These are phyloP conservation scores for Rhodamnia argentea DNA, from an alignment of 345 rosid genomes.

Conservation along the genomic window DNA sequence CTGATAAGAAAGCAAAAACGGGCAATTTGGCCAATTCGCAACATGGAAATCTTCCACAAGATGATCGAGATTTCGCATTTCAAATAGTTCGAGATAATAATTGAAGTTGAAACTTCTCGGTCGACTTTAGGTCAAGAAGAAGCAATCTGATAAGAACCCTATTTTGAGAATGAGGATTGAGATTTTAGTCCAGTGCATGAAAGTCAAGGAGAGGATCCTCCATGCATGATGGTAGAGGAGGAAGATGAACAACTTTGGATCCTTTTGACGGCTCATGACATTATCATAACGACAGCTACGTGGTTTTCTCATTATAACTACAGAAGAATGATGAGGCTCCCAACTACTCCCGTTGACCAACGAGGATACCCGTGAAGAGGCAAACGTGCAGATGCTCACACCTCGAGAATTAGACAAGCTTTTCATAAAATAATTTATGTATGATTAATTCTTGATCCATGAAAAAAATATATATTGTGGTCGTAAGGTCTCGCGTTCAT, in stretches of 20 bases:
- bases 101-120: background rate
- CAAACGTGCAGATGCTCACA: background rate
- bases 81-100: background rate
- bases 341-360: background rate
- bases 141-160: background rate
- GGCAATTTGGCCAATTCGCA: background rate
- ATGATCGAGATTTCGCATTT: background rate
- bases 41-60: background rate
- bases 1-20: background rate
- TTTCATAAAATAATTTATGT: background rate
- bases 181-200: background rate
- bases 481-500: background rate
- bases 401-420: background rate
- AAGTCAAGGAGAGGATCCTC: background rate
- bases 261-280: background rate
- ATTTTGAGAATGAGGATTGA: background rate
- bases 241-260: background rate
- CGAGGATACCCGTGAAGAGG: background rate
- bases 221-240: background rate
- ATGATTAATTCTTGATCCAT: background rate
- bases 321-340: background rate
- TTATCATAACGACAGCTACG: background rate
- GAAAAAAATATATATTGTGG: background rate
- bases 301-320: background rate
- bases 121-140: background rate